Base-by-base conservation (phyloP, 345 rosid species). In the Arabis alpina region DNA sequence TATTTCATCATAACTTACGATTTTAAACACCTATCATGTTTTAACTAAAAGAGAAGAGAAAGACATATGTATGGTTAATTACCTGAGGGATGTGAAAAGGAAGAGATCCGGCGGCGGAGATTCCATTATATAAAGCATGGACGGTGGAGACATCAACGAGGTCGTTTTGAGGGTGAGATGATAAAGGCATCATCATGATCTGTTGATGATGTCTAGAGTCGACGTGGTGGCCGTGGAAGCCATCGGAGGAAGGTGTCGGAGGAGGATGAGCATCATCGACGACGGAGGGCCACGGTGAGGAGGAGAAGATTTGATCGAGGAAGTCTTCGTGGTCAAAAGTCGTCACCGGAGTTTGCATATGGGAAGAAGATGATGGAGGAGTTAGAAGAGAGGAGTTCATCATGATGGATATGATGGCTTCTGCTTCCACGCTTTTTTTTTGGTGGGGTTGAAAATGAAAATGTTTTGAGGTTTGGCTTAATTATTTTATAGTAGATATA, bases 231-330 rank as follows among this genome's bases (percentile, higher is more conserved):
- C 50, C 14, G 37, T 67, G 72, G 34, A 54, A 68, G 25, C 12
- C 70, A 61, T 54, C 74, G 19, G 74, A 48, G 4, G 79, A 36
- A 48, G 69, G 71, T 10, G 47, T 51, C 32, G 62, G 68, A 68
- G 56, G 68, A 61, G 52, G 70, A 27, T 36, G 52, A 54, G 39
- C 24, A 47, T 68, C 78, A 28, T 69, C 71, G 15, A 44, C 54
- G 56, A 54, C 41, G 15, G 73, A 62, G 6, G 79, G 84, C 23
- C 93, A 79, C n/a, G 96, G 88, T 32, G 86, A 11, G 28, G 85
- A 51, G 44, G 97, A 84, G 49, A 88, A 84, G 82, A 93, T 88
- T 61, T 90, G 97, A 9, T 86, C 85, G 10, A 90, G 87, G 79
- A 92, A 90, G 68, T 88, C 98, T 66, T 90, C 90, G 14, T 82